These are phyloP conservation scores for Datisca glomerata DNA, from an alignment of 306 rosid species.

Conservation along the genomic window DNA sequence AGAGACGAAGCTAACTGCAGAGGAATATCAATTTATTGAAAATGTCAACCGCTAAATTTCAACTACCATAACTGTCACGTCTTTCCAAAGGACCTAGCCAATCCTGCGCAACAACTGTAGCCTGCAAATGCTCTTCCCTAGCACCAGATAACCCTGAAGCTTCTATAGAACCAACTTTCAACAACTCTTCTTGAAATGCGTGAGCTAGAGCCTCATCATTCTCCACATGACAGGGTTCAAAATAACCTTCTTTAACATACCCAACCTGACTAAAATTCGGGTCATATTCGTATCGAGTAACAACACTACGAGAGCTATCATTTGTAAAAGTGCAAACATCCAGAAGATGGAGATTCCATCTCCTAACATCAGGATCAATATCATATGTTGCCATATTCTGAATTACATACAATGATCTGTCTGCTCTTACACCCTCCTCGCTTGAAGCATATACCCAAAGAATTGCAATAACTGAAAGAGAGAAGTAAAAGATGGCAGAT, in stretches of 20 bases:
- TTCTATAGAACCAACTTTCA: constrained; percentile 41
- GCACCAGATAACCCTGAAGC: constrained; percentile 27
- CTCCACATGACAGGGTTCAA: constrained; percentile 40
- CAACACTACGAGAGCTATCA: constrained; percentile 28
- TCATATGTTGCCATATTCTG: constrained; percentile 33
- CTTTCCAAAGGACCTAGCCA: constrained; percentile 49
- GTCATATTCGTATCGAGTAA: constrained; percentile 49
- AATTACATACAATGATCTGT: no score
- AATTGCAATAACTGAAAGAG: constrained; percentile 18
- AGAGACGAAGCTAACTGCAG: not conserved
- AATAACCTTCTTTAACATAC: constrained; percentile 64
- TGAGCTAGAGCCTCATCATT: constrained; percentile 84
- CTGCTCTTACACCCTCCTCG: not conserved
- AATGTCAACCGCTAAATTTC: constrained; percentile 6
- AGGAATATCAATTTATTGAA: constrained; percentile 10
- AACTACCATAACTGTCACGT: constrained; percentile 31
- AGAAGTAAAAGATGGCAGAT: constrained; percentile 4
- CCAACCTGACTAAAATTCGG: constrained; percentile 48
- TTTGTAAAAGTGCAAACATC: constrained; percentile 66
- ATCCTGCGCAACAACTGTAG: constrained; percentile 56
- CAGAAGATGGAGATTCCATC: constrained; percentile 89
- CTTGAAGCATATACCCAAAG: constrained; percentile 14
- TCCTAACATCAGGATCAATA: constrained; percentile 69
- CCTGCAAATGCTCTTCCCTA: constrained; percentile 33
- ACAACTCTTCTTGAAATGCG: constrained; percentile 74